Base-by-base conservation (phyloP, 257 asterid species). In the Fraxinus excelsior region DNA sequence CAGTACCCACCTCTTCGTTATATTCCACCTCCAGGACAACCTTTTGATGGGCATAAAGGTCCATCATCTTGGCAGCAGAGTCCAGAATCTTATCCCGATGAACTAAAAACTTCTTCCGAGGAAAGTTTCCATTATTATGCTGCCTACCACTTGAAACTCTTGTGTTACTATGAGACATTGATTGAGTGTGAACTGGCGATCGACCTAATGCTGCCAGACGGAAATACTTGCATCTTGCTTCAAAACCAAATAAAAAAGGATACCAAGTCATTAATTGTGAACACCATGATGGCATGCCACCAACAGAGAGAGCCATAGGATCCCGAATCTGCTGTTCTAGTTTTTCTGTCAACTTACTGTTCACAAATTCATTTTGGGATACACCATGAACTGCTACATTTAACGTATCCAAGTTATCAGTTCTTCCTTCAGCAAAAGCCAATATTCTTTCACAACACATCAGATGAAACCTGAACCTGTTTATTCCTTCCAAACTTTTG, bases 251-350 rank as follows among this genome's bases (percentile, higher is more conserved):
- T 78, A 96, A 83, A 82, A 90, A 96, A 1, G 99, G 94, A 85
- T 92, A 90, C 74, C 85, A 80, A 78, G 86, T 81, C 84, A 93
- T 90, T 82, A 96, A 84, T 81, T 89, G 92, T 70, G 88, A 80
- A 82, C 97, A 93, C 99, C 99, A 96, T 19, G 92, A 82, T 78
- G 97, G 99, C 92, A 96, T 80, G 74, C 91, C 89, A 81, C 98
- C 98, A 73, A 74, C 83, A 53, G 93, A 88, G 72, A 88, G 88
- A 53, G 89, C 86, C 85, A 85, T 79, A 53, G 94, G 92, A 69
- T 93, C 96, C 82, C 88, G 87, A 90, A 96, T 84, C 85, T 93
- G 97, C 89, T 88, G 99, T 81, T 96, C 96, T 29, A 96, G 87
- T 82, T 96, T 96, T 76, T 93, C 98, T 25, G 97, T 93, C 80